Evolutionary conservation across 2,329 filamentous ascomycete species (phyloP).

Genomic region (Aspergillus fischeri): DNA sequence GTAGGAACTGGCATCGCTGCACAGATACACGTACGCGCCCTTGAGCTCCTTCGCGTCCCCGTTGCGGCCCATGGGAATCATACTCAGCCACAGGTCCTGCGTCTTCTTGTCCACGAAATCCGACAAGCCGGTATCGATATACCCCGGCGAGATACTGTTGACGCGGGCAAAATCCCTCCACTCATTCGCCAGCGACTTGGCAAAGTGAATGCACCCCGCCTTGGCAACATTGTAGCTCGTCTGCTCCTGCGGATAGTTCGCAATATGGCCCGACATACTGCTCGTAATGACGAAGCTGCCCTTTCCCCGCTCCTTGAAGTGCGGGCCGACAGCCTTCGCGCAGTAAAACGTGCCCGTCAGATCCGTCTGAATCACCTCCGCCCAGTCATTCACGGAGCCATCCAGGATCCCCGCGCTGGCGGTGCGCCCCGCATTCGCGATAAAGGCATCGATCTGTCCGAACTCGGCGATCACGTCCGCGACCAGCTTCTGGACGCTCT

Average conservation of each 20-base stretch:
- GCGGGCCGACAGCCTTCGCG: slow-evolving; percentile 78
- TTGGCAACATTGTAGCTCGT: slow-evolving; percentile 63
- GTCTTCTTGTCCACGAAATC: slow-evolving; percentile 60
- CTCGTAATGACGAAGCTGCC: slow-evolving; percentile 64
- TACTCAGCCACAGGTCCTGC: slow-evolving; percentile 55
- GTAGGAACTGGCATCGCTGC: slow-evolving; percentile 47
- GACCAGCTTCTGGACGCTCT: slow-evolving; percentile 55
- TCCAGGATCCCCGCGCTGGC: slow-evolving; percentile 66
- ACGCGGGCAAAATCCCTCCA: slow-evolving; percentile 67
- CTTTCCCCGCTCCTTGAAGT: slow-evolving; percentile 64
- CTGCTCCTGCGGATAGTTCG: slow-evolving; percentile 61
- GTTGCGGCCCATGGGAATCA: slow-evolving; percentile 59
- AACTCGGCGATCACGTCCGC: slow-evolving; percentile 64
- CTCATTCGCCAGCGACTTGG: slow-evolving; percentile 62
- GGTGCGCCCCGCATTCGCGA: slow-evolving; percentile 68
- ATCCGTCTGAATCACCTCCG: slow-evolving; percentile 79
- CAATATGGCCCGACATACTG: slow-evolving; percentile 56
- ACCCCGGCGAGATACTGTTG: slow-evolving; percentile 65
- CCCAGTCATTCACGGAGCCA: slow-evolving; percentile 65
- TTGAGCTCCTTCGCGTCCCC: slow-evolving; percentile 64
- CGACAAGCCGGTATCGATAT: slow-evolving; percentile 64
- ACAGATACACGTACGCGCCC: slow-evolving; percentile 52
- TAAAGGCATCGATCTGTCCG: slow-evolving; percentile 63
- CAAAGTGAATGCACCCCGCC: slow-evolving; percentile 63
- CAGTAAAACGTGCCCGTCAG: slow-evolving; percentile 83